Percentiles rank a stretch among this genome's conserved stretches.
These are phyloP conservation scores for Pleurotus pulmonarius DNA, from an alignment of 768 basidiomycete species.

Conservation along the genomic window DNA sequence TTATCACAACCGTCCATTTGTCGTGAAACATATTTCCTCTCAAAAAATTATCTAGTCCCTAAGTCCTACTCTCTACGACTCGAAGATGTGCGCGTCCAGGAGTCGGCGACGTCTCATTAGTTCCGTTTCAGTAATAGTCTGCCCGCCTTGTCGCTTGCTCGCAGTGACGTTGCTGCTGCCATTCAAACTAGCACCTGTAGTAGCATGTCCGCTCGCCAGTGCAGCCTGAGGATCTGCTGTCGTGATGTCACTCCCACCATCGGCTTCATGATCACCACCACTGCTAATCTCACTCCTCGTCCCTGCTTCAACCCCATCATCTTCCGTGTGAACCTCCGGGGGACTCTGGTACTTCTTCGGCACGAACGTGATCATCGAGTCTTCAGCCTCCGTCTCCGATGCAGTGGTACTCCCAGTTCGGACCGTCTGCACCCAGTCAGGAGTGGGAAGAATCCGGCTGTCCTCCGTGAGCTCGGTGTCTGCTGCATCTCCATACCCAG, in stretches of 20 bases:
- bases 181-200: not conserved
- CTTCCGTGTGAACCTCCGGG: conserved; percentile 15
- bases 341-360: conserved; percentile 43
- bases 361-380: conserved; percentile 67
- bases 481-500: conserved; percentile 6
- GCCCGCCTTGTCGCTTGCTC: conserved; percentile 45
- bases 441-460: not conserved
- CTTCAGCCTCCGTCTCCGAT: conserved; percentile 66
- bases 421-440: not conserved
- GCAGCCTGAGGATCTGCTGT: conserved; percentile 2
- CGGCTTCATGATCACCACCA: not conserved
- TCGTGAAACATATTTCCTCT: conserved; percentile 7
- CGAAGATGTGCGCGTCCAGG: conserved; percentile 69
- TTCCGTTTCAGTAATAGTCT: conserved; percentile 74
- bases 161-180: conserved; percentile 14
- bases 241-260: conserved; percentile 12
- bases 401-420: conserved; percentile 24
- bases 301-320: conserved; percentile 13
- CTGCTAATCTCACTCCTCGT: not conserved
- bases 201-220: not conserved
- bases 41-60: conserved; percentile 10
- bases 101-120: conserved; percentile 75
- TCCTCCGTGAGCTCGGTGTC: not conserved
- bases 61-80: conserved; percentile 19
- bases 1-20: not conserved